Evolutionary conservation across 139 green algal species (phyloP).

Genomic region (Haematococcus sp.): DNA sequence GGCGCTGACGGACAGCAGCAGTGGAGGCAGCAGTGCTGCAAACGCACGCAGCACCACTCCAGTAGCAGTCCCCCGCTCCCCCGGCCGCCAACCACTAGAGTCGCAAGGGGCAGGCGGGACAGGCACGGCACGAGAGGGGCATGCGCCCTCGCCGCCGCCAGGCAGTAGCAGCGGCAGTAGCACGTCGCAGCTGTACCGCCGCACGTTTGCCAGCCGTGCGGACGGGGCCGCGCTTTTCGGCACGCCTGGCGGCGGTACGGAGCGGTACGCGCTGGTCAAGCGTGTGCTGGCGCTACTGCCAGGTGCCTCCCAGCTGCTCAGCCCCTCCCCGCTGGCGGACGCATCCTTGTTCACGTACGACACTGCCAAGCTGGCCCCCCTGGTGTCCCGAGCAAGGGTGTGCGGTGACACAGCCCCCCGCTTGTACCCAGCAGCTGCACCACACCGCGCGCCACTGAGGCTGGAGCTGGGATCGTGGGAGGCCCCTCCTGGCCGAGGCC

Average conservation of each 20-base stretch:
- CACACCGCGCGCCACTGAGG: too few species aligned
- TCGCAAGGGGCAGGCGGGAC: too few species aligned
- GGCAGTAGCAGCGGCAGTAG: background rate
- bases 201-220: background rate
- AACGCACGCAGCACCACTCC: too few species aligned
- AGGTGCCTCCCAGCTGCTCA: background rate
- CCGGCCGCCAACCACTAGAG: too few species aligned
- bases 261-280: background rate
- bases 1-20: too few species aligned
- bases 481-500: background rate
- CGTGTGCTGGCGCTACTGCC: slow-evolving; percentile 1
- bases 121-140: too few species aligned
- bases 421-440: too few species aligned
- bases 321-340: background rate
- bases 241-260: background rate
- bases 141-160: too few species aligned
- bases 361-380: background rate
- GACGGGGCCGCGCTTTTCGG: background rate
- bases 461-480: too few species aligned
- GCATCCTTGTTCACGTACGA: background rate
- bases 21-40: too few species aligned
- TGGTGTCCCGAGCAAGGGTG: background rate
- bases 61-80: too few species aligned
- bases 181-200: background rate
- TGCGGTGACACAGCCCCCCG: too few species aligned